Evolutionary conservation across 805 yeast species (phyloP).

Genomic region (Hanseniaspora meyeri): DNA sequence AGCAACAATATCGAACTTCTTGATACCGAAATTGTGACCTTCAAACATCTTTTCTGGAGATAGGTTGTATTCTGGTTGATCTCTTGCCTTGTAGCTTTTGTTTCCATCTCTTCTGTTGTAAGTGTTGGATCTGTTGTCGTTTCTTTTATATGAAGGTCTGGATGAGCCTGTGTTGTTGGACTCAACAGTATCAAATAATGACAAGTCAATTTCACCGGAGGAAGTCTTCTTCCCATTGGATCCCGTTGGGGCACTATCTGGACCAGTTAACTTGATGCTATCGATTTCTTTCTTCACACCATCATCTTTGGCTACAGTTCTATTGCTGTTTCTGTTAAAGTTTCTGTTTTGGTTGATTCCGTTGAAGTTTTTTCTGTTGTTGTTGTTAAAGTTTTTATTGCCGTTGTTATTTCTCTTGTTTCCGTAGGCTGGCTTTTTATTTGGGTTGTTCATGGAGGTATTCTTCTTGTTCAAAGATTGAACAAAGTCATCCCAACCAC

Average conservation of each 20-base stretch:
- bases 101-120: background rate
- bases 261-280: background rate
- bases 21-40: constrained; percentile 9
- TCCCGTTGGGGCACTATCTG: background rate
- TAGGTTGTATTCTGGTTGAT: background rate
- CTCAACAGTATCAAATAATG: constrained; percentile 6
- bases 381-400: background rate
- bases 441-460: background rate
- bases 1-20: background rate
- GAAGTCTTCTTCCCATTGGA: background rate
- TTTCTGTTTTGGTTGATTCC: background rate
- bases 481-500: constrained; percentile 8
- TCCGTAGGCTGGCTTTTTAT: background rate
- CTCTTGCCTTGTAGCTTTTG: background rate
- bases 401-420: background rate
- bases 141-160: background rate
- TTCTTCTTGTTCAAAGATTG: constrained; percentile 5
- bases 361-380: background rate
- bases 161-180: background rate
- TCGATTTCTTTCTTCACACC: background rate
- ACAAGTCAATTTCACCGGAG: constrained; percentile 1
- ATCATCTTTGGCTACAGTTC: background rate
- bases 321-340: background rate
- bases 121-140: background rate
- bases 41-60: constrained; percentile 3